Conservation (phyloP, 2,329 filamentous ascomycete genomes). For the Trichoderma harzianum region DNA sequence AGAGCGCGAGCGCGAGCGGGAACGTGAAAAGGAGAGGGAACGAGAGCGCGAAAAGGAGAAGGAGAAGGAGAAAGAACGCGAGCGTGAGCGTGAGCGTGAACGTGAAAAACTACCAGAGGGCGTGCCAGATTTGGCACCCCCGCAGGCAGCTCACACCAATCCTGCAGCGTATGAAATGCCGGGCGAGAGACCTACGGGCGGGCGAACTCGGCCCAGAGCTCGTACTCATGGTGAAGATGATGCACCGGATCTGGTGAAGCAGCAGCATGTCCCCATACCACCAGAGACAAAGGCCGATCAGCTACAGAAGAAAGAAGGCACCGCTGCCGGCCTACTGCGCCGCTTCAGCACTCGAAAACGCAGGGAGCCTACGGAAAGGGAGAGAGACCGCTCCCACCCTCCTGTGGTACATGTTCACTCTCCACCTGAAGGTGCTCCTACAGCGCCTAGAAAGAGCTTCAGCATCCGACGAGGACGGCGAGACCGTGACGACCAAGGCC, state of each 20-base stretch:
- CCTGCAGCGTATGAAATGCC: constrained; percentile 80
- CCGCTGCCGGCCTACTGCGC: constrained; percentile 77
- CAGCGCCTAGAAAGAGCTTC: constrained; percentile 77
- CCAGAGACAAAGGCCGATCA: constrained; percentile 58
- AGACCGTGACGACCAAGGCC: constrained; percentile 50
- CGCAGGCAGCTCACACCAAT: constrained; percentile 87
- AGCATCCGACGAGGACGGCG: constrained; percentile 66
- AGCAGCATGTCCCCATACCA: constrained; percentile 34
- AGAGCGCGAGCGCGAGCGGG: constrained; percentile 25
- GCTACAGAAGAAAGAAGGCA: constrained; percentile 76
- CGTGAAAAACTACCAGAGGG: constrained; percentile 43
- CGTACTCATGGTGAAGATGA: constrained; percentile 96
- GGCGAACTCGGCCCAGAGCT: constrained; percentile 77
- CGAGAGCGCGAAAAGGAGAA: constrained; percentile 23
- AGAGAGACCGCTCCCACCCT: constrained; percentile 65
- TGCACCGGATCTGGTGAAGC: constrained; percentile 56
- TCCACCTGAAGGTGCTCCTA: constrained; percentile 58
- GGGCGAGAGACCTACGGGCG: constrained; percentile 81
- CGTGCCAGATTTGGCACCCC: constrained; percentile 73
- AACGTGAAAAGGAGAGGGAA: constrained; percentile 25
- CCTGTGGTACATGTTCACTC: constrained; percentile 75
- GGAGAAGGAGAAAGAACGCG: constrained; percentile 26
- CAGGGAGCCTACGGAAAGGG: constrained; percentile 62
- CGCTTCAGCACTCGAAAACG: constrained; percentile 86
- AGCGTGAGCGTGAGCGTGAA: constrained; percentile 22